phyloP scores from a whole-genome alignment of 345 rosid genomes.

The Bruguiera sexangula region DNA sequence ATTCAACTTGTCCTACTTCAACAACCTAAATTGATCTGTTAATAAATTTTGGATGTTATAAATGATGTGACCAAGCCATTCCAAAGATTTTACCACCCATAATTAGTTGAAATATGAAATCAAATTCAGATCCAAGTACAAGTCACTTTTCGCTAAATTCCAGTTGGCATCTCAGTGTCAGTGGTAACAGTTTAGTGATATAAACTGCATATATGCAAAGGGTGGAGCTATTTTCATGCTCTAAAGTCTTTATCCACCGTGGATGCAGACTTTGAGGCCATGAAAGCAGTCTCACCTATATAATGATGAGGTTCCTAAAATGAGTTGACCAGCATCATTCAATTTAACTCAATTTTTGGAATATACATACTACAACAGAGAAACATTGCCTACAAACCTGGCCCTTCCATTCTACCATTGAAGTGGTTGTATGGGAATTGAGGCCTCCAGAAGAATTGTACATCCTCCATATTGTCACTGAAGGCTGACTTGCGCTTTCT shows the following conservation, averaged over 20 bases:
- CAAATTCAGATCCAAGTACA: too few species aligned
- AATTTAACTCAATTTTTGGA: slow-evolving; percentile 27
- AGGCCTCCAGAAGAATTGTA: slow-evolving; percentile 37
- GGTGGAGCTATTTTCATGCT: too few species aligned
- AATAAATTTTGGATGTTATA: neutral
- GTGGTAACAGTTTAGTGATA: slow-evolving; percentile 17
- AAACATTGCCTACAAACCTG: slow-evolving; percentile 47
- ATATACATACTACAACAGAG: slow-evolving; percentile 27
- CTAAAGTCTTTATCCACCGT: too few species aligned
- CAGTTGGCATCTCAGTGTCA: slow-evolving; percentile 25
- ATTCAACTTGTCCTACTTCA: neutral
- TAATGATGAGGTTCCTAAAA: slow-evolving; percentile 22
- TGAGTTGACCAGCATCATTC: slow-evolving; percentile 21
- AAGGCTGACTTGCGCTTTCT: slow-evolving; percentile 49
- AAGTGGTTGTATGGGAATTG: slow-evolving; percentile 33
- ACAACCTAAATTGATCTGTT: neutral
- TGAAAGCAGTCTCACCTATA: too few species aligned
- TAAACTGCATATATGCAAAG: slow-evolving; percentile 12
- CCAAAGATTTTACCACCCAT: too few species aligned
- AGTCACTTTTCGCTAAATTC: slow-evolving; percentile 10
- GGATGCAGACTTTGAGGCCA: too few species aligned
- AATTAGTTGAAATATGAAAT: too few species aligned
- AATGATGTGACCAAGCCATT: neutral
- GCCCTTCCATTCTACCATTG: slow-evolving; percentile 31
- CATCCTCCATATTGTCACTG: slow-evolving; percentile 38